Conservation (phyloP, 768 basidiomycete species). For the Cystobasidium onofrii region DNA sequence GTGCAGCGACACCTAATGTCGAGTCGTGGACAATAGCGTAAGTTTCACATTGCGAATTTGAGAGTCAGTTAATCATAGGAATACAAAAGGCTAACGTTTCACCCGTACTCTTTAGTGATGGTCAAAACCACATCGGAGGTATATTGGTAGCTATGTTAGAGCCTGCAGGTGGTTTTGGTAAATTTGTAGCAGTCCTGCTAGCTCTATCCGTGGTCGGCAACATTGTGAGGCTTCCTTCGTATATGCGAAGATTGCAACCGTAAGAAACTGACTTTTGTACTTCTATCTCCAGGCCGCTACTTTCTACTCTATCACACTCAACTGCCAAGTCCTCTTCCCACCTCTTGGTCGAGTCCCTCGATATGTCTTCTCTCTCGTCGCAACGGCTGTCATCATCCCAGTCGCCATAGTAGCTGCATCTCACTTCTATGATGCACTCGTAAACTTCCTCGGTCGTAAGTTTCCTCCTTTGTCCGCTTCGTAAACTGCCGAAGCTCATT, state of each 20-base stretch:
- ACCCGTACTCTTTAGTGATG: slow-evolving; percentile 44
- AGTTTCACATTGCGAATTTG: too few species aligned
- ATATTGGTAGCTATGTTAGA: slow-evolving; percentile 49
- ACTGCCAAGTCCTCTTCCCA: slow-evolving; percentile 49
- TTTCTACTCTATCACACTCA: slow-evolving; percentile 52
- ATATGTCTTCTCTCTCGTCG: slow-evolving; percentile 42
- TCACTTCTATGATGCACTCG: neutral
- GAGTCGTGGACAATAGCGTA: slow-evolving; percentile 51
- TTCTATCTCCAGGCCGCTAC: slow-evolving; percentile 47
- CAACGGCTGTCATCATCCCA: slow-evolving; percentile 35
- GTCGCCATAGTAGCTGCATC: neutral
- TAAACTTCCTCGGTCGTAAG: slow-evolving; percentile 1
- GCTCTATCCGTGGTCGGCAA: slow-evolving; percentile 49
- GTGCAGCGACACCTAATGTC: slow-evolving; percentile 40
- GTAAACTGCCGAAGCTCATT: too few species aligned
- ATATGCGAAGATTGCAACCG: neutral
- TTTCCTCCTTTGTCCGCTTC: neutral
- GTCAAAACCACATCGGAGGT: slow-evolving; percentile 49
- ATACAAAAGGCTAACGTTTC: too few species aligned
- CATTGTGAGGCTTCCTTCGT: slow-evolving; percentile 40
- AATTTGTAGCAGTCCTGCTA: slow-evolving; percentile 51
- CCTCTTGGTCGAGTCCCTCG: slow-evolving; percentile 49
- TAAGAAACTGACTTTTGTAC: neutral
- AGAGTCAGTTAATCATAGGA: too few species aligned
- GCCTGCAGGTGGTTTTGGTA: slow-evolving; percentile 49